A percentile compares a stretch with the other conserved stretches of the same genome.
Conservation (phyloP, 2,329 filamentous ascomycete genomes). For the Ophiostoma angusticollis region DNA sequence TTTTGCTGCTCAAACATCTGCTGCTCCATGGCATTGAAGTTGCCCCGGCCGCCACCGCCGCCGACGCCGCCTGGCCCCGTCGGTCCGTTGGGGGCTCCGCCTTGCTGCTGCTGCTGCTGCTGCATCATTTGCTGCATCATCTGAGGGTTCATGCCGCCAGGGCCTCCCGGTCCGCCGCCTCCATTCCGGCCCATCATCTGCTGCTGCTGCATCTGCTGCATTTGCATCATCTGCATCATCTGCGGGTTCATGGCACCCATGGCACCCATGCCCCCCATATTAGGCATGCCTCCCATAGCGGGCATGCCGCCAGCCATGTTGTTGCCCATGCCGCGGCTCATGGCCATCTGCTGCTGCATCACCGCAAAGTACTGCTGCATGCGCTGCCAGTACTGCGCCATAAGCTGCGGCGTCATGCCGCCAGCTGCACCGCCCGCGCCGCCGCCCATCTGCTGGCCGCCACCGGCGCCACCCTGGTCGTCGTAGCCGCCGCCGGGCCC, state of each 20-base stretch:
- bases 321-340: constrained; percentile 55
- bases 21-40: constrained; percentile 58
- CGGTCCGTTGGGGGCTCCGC: constrained; percentile 10
- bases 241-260: constrained; percentile 49
- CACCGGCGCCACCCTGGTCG: constrained; percentile 23
- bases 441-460: constrained; percentile 24
- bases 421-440: constrained; percentile 22
- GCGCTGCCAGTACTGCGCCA: constrained; percentile 96
- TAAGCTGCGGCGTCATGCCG: constrained; percentile 88
- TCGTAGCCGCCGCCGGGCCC: constrained; percentile 24
- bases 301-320: constrained; percentile 43
- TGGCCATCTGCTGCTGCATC: constrained; percentile 89
- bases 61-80: constrained; percentile 21
- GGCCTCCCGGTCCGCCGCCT: constrained; percentile 17
- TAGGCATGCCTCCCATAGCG: constrained; percentile 23
- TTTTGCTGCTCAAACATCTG: constrained; percentile 67
- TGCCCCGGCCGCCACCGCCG: constrained; percentile 16
- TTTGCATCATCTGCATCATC: constrained; percentile 67
- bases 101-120: constrained; percentile 22
- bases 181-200: constrained; percentile 29
- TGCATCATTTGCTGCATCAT: constrained; percentile 44
- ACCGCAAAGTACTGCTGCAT: constrained; percentile 97
- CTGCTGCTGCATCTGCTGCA: constrained; percentile 45
- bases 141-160: constrained; percentile 32
- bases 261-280: constrained; percentile 1